Base-by-base conservation (phyloP, 495 filamentous ascomycete species). In the Neurospora tetraspora region DNA sequence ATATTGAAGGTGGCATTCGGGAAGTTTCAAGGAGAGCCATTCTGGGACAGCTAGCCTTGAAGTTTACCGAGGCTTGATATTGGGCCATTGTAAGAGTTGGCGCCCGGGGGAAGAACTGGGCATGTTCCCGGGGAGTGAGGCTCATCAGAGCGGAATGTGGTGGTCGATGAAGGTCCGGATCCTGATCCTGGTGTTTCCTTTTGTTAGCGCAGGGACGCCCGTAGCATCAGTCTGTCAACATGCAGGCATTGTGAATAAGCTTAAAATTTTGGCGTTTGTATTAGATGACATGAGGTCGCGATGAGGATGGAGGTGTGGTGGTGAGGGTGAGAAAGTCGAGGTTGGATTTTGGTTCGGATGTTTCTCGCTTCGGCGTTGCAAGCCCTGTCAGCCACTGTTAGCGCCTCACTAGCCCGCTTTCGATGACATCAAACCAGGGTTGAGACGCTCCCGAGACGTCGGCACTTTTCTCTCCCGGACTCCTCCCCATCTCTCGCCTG, bases 371-470 rank as follows among this genome's bases (percentile, higher is more conserved):
- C 77, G 73, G 74, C 65, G 5, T 18, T 72, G 23, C 3, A 23
- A 20, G 71, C 77, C 75, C 75, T 78, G 74, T 72, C 71, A 74
- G 75, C 77, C 78, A 80, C 74, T 80, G 70, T 31, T 65, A 70
- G 68, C 65, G 43, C 74, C 20, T 71, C 77, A 74, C 73, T 80
- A 76, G 42, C 72, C 73, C 77, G 27, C 73, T 73, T 75, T 73
- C 68, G 76, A 73, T 42, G 65, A 38, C 71, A 77, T 79, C 78
- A 79, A 79, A 79, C 78, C 59, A 61, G 73, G 71, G 20, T 71
- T 72, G 78, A 78, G 76, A 80, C 78, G 73, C 40, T 74, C 43
- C 68, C 76, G 78, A 80, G 77, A 80, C 78, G 65, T 59, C 68
- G 53, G 53, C 53, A 65, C 14, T 34, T 34, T 34, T 65, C 18